These are phyloP conservation scores for Trichophyton equinum DNA, from an alignment of 2,329 filamentous ascomycete species.

Conservation along the genomic window DNA sequence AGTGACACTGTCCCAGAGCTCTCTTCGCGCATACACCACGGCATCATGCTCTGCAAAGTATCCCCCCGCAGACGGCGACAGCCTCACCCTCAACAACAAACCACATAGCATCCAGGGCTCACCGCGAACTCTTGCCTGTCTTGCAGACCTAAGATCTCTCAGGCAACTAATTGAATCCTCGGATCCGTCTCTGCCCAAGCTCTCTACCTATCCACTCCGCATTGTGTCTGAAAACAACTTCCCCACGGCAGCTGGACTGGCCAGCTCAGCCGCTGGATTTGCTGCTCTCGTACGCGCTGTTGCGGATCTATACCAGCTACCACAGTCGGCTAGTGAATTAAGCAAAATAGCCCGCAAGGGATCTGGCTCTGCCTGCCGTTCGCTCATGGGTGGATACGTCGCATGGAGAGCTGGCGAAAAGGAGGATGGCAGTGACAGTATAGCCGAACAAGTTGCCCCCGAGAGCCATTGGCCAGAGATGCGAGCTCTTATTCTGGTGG, in stretches of 20 bases:
- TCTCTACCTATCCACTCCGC: conserved; percentile 63
- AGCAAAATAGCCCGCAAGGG: conserved; percentile 85
- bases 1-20: conserved; percentile 86
- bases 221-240: conserved; percentile 98
- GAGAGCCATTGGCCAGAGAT: conserved; percentile 91
- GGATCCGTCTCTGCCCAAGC: conserved; percentile 64
- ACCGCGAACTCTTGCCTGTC: conserved; percentile 85
- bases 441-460: conserved; percentile 77
- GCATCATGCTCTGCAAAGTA: conserved; percentile 74
- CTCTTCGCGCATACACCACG: conserved; percentile 90
- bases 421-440: conserved; percentile 70
- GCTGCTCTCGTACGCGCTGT: conserved; percentile 63
- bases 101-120: conserved; percentile 67
- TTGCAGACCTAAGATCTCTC: conserved; percentile 69
- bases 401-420: conserved; percentile 75
- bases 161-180: conserved; percentile 61
- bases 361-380: conserved; percentile 86
- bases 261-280: conserved; percentile 52
- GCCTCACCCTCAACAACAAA: conserved; percentile 71
- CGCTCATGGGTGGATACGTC: conserved; percentile 88
- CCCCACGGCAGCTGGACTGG: conserved; percentile 85
- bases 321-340: conserved; percentile 67
- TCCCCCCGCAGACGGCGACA: conserved; percentile 45
- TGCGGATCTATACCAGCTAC: conserved; percentile 80
- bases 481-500: conserved; percentile 83